Base-by-base conservation (phyloP, 192 early-diverging fungal species). In the Coemansia sp. region DNA sequence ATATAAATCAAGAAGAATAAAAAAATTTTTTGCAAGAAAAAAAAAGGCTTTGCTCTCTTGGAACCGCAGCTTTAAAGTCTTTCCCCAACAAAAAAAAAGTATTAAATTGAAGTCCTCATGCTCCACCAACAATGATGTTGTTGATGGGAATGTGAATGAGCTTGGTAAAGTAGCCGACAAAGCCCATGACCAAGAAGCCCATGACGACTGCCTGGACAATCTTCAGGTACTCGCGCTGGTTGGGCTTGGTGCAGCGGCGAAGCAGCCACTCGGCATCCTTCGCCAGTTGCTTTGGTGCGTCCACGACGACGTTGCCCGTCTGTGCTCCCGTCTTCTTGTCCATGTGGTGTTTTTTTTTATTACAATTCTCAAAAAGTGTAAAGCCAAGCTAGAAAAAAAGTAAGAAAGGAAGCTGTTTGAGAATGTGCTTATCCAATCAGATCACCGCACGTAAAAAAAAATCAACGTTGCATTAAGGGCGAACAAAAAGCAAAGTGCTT, bases 141-240 rank as follows among this genome's bases (percentile, higher is more conserved):
- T 97, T 98, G 84, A 99, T 98, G 53, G 97, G 97, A 80, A 99
- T 99, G 79, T 99, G 97, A 56, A 99, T 93, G 66, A 99, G 84
- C 84, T 99, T 99, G 69, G 96, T 92, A 79, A 98, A 88, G 69
- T 93, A 98, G 26, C 96, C 96, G 69, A 98, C 89, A 70, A 91
- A 92, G 63, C 96, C 96, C 85, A 98, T 93, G 36, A 94, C 86
- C 59, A 94, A 71, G 64, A 98, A 98, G 7, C 96, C 96, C 78
- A 96, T 90, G 32, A 85, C 88, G 14, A 98, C 92, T 18, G 94
- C 94, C 61, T 87, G 84, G 37, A 93, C 87, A 68, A 99, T 95
- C 72, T 94, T 84, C 34, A 91, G 62, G 80, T 95, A 98, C 80
- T 99, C 97, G 93, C 69, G 86, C 69, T 84, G 80, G 85, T 92